phyloP scores from a whole-genome alignment of 31 red algal species.

The Odonthalia washingtoniensis region DNA sequence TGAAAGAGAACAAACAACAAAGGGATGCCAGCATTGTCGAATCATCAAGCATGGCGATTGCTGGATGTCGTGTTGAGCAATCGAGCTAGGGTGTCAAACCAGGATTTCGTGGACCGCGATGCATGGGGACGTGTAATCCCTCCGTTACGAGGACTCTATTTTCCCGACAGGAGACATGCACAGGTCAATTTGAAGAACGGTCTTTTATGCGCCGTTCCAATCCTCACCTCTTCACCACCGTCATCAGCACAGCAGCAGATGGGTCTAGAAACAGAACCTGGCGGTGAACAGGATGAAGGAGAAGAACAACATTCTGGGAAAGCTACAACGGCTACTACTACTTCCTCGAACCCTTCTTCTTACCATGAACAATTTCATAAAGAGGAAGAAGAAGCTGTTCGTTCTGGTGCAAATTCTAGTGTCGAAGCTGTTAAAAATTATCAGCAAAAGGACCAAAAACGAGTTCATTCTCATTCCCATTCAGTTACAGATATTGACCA shows the following conservation, averaged over 20 bases:
- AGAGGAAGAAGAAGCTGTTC: neutral
- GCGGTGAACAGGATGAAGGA: neutral
- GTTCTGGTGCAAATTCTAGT: too few relatives aligned
- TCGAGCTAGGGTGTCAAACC: neutral
- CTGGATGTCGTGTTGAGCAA: constrained; percentile 42
- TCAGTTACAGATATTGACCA: too few relatives aligned
- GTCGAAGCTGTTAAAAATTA: too few relatives aligned
- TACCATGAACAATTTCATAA: neutral
- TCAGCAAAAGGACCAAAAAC: too few relatives aligned
- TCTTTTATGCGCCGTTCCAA: constrained; percentile 20
- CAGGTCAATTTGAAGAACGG: constrained; percentile 14
- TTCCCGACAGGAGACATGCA: constrained; percentile 7
- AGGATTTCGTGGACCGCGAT: constrained; percentile 37
- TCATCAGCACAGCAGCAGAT: neutral
- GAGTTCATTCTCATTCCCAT: too few relatives aligned
- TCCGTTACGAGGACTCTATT: constrained; percentile 22
- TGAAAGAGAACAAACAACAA: too few relatives aligned
- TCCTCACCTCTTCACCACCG: neutral
- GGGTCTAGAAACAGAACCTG: neutral
- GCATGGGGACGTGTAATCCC: constrained; percentile 27
- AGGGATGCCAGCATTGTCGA: constrained; percentile 44
- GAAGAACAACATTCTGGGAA: neutral
- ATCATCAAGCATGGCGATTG: constrained; percentile 48
- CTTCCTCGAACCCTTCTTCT: neutral
- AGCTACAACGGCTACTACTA: neutral